A percentile compares a stretch with the other conserved stretches of the same genome.
Conservation (phyloP, 2,329 filamentous ascomycete species). For the Paecilomyces formosus region DNA sequence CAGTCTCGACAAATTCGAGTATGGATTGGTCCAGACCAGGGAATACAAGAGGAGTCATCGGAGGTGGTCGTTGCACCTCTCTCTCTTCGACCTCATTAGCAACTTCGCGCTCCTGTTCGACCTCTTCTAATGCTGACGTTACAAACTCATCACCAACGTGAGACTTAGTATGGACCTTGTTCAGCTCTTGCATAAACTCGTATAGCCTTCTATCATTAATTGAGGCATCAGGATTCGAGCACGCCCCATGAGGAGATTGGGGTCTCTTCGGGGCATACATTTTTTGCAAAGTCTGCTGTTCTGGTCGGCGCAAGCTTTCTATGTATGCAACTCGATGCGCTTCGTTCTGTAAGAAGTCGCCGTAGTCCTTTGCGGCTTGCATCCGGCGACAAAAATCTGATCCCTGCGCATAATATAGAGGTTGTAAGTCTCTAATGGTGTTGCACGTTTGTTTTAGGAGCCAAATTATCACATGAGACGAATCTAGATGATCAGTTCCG, state of each 20-base stretch:
- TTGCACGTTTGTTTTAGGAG: slow-evolving; percentile 57
- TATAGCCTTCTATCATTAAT: slow-evolving; percentile 19
- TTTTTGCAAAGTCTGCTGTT: slow-evolving; percentile 51
- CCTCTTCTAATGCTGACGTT: slow-evolving; percentile 39
- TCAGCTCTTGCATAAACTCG: slow-evolving; percentile 27
- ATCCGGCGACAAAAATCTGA: slow-evolving; percentile 52
- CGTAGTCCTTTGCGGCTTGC: slow-evolving; percentile 41
- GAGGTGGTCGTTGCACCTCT: slow-evolving; percentile 43
- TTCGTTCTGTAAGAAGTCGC: slow-evolving; percentile 31
- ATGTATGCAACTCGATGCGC: slow-evolving; percentile 36
- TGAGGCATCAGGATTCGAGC: neutral
- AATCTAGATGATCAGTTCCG: slow-evolving; percentile 27
- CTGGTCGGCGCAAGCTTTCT: slow-evolving; percentile 40
- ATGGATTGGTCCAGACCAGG: slow-evolving; percentile 44
- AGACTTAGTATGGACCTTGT: slow-evolving; percentile 32
- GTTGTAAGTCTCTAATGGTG: slow-evolving; percentile 51
- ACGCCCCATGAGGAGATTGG: slow-evolving; percentile 8
- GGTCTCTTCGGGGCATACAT: slow-evolving; percentile 45
- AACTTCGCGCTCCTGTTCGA: slow-evolving; percentile 51
- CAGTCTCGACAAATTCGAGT: slow-evolving; percentile 39
- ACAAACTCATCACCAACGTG: slow-evolving; percentile 44
- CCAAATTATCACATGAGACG: slow-evolving; percentile 52
- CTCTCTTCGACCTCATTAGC: slow-evolving; percentile 52
- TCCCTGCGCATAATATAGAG: slow-evolving; percentile 54
- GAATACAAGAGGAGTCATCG: slow-evolving; percentile 36